Evolutionary conservation across 306 rosid species (phyloP).

Genomic region (Macrotyloma uniflorum): DNA sequence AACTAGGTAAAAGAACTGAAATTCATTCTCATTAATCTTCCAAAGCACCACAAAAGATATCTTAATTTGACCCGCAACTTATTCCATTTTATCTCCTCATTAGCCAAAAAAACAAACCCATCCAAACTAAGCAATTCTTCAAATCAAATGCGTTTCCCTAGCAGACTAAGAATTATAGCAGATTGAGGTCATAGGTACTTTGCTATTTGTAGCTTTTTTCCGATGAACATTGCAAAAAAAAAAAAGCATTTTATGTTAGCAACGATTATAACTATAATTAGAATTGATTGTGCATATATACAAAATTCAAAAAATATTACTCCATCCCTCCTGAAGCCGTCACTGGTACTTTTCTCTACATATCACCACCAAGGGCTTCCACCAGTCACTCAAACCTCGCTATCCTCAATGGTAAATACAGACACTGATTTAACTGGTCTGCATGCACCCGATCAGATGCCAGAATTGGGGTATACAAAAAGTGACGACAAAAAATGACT

Average conservation of each 20-base stretch:
- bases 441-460: conserved; percentile 22
- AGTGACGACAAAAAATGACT: conserved; percentile 39
- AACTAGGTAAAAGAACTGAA: not conserved
- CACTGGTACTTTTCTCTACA: conserved; percentile 43
- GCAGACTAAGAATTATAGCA: no score
- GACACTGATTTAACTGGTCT: conserved; percentile 33
- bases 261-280: conserved; percentile 34
- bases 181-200: not conserved
- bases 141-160: not conserved
- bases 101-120: not conserved
- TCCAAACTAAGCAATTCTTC: not conserved
- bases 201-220: not conserved
- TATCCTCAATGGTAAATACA: conserved; percentile 38
- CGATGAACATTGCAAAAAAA: conserved; percentile 23
- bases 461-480: conserved; percentile 16
- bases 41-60: not conserved
- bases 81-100: not conserved
- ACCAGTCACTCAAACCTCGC: conserved; percentile 36
- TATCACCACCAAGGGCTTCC: conserved; percentile 33
- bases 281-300: conserved; percentile 39
- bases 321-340: conserved; percentile 47
- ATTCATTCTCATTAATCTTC: not conserved
- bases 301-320: conserved; percentile 35
- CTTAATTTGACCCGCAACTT: not conserved
- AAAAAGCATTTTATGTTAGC: conserved; percentile 25